Conservation (phyloP, 495 filamentous ascomycete genomes). For the Cairneyella variabilis region DNA sequence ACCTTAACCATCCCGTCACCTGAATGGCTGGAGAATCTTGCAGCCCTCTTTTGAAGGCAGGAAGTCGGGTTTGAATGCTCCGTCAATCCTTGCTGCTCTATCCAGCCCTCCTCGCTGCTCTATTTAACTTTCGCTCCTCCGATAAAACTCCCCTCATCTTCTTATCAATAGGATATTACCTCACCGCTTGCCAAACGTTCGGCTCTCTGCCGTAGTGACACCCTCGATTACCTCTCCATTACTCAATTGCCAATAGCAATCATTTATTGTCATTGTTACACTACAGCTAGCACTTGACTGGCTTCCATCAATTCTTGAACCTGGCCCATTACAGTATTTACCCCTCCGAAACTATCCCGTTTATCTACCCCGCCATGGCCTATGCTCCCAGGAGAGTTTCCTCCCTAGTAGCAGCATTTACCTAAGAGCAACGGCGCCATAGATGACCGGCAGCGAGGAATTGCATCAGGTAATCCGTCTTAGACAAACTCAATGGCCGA, state of each 20-base stretch:
- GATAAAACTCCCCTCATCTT: slow-evolving; percentile 13
- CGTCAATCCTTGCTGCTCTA: not conserved
- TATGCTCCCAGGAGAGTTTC: slow-evolving; percentile 1
- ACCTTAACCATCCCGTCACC: too few relatives aligned
- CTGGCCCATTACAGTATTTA: too few relatives aligned
- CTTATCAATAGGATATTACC: slow-evolving; percentile 23
- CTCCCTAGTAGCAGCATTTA: slow-evolving; percentile 1
- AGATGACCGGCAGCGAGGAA: not conserved
- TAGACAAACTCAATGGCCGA: slow-evolving; percentile 6
- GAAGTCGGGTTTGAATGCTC: not conserved
- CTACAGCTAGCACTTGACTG: not conserved
- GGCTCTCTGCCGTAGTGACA: slow-evolving; percentile 6
- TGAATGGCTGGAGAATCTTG: too few relatives aligned
- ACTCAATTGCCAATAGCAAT: slow-evolving; percentile 19
- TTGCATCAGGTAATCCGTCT: slow-evolving; percentile 6
- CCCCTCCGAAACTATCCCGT: slow-evolving; percentile 2
- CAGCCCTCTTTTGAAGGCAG: not conserved
- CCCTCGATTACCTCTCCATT: slow-evolving; percentile 19
- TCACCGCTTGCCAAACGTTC: slow-evolving; percentile 14
- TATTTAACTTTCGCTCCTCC: not conserved
- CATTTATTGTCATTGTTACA: slow-evolving; percentile 3
- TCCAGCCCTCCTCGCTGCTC: not conserved
- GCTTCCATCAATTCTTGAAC: too few relatives aligned
- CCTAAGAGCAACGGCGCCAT: slow-evolving; percentile 3
- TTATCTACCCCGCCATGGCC: slow-evolving; percentile 20